phyloP scores from a whole-genome alignment of 257 asterid genomes.

The Nicotiana benthamiana region DNA sequence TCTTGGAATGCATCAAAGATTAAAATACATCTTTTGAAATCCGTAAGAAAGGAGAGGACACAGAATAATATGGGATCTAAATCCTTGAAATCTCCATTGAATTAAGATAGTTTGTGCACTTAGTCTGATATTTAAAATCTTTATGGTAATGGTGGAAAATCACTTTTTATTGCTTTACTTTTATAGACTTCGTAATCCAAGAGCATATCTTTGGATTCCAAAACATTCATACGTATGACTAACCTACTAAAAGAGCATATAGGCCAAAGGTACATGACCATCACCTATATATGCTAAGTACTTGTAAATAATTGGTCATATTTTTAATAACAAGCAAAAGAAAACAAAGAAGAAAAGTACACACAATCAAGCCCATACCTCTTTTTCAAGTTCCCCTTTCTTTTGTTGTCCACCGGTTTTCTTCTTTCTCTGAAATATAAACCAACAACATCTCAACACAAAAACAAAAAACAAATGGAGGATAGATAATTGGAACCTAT shows the following conservation, averaged over 20 bases:
- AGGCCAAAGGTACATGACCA: slow-evolving; percentile 1
- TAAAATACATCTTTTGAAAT: no score
- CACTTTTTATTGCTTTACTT: background rate
- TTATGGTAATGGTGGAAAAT: background rate
- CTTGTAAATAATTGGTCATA: background rate
- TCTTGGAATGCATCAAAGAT: background rate
- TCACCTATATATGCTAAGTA: background rate
- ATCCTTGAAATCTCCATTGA: no score
- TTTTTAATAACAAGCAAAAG: background rate
- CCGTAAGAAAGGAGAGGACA: no score
- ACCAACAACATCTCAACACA: background rate
- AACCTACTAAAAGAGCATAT: background rate
- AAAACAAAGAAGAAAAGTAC: background rate
- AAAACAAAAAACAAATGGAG: background rate
- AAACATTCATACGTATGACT: background rate
- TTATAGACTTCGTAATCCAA: no score
- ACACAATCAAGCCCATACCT: slow-evolving; percentile 44
- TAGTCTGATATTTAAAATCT: no score
- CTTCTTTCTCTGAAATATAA: slow-evolving; percentile 44
- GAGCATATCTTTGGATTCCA: background rate
- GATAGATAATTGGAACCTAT: background rate
- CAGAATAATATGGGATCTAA: no score
- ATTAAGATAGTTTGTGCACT: no score
- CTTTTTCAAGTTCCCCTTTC: slow-evolving; percentile 70
- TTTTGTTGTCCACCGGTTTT: slow-evolving; percentile 44